Conservation (phyloP, 2,329 filamentous ascomycete species). For the Cordyceps cateniannulata region DNA sequence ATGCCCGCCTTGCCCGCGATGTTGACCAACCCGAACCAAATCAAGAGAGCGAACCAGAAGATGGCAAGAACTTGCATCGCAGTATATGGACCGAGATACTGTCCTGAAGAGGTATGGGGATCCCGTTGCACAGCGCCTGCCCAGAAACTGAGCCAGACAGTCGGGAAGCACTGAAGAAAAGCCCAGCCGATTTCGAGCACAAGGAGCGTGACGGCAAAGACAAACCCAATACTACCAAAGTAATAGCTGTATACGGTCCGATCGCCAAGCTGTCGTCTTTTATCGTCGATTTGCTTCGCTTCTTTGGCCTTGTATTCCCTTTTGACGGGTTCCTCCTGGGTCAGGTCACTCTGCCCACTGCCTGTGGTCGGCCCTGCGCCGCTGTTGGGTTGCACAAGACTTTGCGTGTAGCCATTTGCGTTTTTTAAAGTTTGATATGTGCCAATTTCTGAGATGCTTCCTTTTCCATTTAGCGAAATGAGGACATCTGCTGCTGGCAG, state of each 20-base stretch:
- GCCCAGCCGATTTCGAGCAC: conserved; percentile 20
- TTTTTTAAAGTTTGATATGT: conserved; percentile 17
- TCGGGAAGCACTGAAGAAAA: conserved; percentile 24
- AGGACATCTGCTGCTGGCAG: conserved; percentile 21
- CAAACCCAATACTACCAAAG: conserved; percentile 22
- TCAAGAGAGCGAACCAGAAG: conserved; percentile 18
- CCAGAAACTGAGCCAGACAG: conserved; percentile 28
- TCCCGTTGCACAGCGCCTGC: conserved; percentile 17
- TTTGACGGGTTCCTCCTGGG: neutral
- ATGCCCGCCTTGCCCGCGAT: conserved; percentile 23
- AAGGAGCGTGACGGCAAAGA: conserved; percentile 19
- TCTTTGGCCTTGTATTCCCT: conserved; percentile 21
- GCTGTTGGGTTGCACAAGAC: neutral
- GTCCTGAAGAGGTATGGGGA: conserved; percentile 8
- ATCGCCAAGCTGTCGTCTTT: conserved; percentile 24
- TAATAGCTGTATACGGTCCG: conserved; percentile 24
- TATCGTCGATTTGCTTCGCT: conserved; percentile 14
- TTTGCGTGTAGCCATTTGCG: neutral
- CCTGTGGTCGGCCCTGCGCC: neutral
- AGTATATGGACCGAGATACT: conserved; percentile 22
- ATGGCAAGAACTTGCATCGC: conserved; percentile 19
- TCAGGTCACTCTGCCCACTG: neutral
- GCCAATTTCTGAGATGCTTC: conserved; percentile 26
- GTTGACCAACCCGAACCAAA: conserved; percentile 24
- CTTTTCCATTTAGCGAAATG: conserved; percentile 16